phyloP scores from a whole-genome alignment of 1,284 basidiomycete genomes.

The Agaricales sp. region DNA sequence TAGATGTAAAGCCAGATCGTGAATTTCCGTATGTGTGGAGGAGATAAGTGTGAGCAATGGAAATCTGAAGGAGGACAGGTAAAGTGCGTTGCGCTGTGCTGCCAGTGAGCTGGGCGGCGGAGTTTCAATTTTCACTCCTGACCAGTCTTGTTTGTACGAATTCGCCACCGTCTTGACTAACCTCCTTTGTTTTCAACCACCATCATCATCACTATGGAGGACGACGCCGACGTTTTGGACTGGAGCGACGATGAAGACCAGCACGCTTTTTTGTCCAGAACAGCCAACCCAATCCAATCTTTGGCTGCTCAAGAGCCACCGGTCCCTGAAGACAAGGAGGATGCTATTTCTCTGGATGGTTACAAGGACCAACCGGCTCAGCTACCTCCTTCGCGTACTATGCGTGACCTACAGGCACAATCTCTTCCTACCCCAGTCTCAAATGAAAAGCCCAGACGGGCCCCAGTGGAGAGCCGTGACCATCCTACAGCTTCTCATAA shows the following conservation, averaged over 20 bases:
- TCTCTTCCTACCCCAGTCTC: too few species aligned
- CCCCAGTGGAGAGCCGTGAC: constrained; percentile 1
- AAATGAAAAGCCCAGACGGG: too few species aligned
- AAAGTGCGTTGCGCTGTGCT: too few species aligned
- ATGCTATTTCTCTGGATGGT: neutral
- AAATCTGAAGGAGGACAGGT: too few species aligned
- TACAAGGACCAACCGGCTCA: neutral
- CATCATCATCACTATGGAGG: constrained; percentile 39
- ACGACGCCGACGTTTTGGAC: constrained; percentile 59
- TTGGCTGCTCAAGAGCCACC: constrained; percentile 17
- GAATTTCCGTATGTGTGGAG: constrained; percentile 14
- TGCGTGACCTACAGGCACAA: too few species aligned
- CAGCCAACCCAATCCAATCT: constrained; percentile 13
- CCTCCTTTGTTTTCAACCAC: constrained; percentile 11
- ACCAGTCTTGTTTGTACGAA: constrained; percentile 17
- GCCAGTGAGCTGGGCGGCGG: too few species aligned
- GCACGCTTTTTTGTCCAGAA: constrained; percentile 16
- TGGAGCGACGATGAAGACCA: constrained; percentile 66
- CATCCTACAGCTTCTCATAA: constrained; percentile 14
- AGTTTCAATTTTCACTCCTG: neutral
- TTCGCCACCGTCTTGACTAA: constrained; percentile 13
- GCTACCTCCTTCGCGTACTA: too few species aligned
- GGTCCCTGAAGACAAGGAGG: neutral
- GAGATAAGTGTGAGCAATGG: constrained; percentile 4
- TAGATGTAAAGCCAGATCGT: constrained; percentile 28